Evolutionary conservation across 2,329 filamentous ascomycete species (phyloP).

Genomic region (Boeremia lycopersici): DNA sequence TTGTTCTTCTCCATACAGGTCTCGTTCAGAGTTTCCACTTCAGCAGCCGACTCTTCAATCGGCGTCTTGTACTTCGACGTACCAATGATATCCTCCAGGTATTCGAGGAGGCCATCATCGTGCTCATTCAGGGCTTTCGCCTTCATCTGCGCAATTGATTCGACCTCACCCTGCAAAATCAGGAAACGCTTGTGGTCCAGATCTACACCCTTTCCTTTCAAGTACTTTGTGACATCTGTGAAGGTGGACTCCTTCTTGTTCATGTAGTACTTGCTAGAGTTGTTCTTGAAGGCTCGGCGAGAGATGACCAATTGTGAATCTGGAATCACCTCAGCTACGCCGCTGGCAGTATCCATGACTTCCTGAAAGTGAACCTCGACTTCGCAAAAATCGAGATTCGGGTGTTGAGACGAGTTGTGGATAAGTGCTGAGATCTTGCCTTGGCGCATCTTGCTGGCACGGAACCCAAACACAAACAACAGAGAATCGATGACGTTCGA

Average conservation of each 20-base stretch:
- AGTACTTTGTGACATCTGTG: slow-evolving; percentile 83
- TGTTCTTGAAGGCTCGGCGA: slow-evolving; percentile 94
- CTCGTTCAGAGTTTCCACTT: slow-evolving; percentile 92
- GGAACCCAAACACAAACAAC: slow-evolving; percentile 98
- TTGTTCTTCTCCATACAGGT: slow-evolving; percentile 93
- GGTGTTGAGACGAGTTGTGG: slow-evolving; percentile 89
- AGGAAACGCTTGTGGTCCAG: slow-evolving; percentile 97
- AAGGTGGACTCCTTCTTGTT: slow-evolving; percentile 89
- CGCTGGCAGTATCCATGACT: slow-evolving; percentile 83
- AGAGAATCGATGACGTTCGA: slow-evolving; percentile 98
- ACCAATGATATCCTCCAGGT: slow-evolving; percentile 97
- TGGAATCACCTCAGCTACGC: slow-evolving; percentile 76
- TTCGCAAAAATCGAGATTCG: slow-evolving; percentile 87
- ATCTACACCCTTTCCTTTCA: slow-evolving; percentile 88
- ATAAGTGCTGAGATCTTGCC: slow-evolving; percentile 98
- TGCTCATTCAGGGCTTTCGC: slow-evolving; percentile 93
- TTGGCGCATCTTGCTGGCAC: slow-evolving; percentile 98
- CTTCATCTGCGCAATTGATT: slow-evolving; percentile 99
- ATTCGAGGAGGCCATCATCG: slow-evolving; percentile 94
- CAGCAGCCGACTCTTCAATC: slow-evolving; percentile 89
- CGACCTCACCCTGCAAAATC: slow-evolving; percentile 96
- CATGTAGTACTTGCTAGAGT: slow-evolving; percentile 98
- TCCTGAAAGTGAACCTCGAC: slow-evolving; percentile 97
- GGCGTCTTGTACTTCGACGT: slow-evolving; percentile 98
- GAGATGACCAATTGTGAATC: slow-evolving; percentile 87